These are phyloP conservation scores for Trichoderma orchidacearum DNA, from an alignment of 495 filamentous ascomycete species.

Conservation along the genomic window DNA sequence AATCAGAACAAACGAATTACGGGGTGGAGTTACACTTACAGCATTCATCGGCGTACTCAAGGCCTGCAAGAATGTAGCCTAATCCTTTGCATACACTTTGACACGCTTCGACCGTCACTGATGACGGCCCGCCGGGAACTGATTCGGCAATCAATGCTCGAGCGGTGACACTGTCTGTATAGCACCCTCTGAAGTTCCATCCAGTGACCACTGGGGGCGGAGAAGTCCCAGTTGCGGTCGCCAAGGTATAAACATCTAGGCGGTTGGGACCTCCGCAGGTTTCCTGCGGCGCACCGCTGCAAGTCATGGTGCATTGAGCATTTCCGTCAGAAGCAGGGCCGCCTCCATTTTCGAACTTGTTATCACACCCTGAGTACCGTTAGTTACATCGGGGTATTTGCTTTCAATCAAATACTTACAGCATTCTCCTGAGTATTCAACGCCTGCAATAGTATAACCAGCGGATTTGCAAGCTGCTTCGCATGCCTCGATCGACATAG, in stretches of 20 bases:
- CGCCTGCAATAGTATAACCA: neutral
- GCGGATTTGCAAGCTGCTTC: slow-evolving; percentile 2
- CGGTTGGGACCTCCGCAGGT: slow-evolving; percentile 9
- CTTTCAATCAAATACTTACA: slow-evolving; percentile 3
- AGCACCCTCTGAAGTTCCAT: slow-evolving; percentile 4
- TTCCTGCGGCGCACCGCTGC: slow-evolving; percentile 9
- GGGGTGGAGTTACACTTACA: slow-evolving; percentile 1
- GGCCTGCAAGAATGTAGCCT: neutral
- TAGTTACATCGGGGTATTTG: neutral
- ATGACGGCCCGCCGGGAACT: slow-evolving; percentile 5
- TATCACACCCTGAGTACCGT: slow-evolving; percentile 4
- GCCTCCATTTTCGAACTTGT: slow-evolving; percentile 5
- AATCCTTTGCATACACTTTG: slow-evolving; percentile 1
- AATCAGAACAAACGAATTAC: neutral
- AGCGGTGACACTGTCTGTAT: slow-evolving; percentile 6
- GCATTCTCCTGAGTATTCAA: slow-evolving; percentile 2
- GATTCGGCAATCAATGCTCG: slow-evolving; percentile 7
- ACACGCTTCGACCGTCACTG: slow-evolving; percentile 1
- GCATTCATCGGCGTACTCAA: slow-evolving; percentile 1
- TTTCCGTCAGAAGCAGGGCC: slow-evolving; percentile 1
- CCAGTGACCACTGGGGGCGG: neutral
- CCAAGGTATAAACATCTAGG: slow-evolving; percentile 7
- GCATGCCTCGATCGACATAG: slow-evolving; percentile 1
- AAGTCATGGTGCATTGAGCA: slow-evolving; percentile 13
- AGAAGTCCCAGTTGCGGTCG: neutral